Percentiles rank a stretch among this genome's conserved stretches.
phyloP scores from a whole-genome alignment of 352 stramenopile species.

The Pythium phragmitis region DNA sequence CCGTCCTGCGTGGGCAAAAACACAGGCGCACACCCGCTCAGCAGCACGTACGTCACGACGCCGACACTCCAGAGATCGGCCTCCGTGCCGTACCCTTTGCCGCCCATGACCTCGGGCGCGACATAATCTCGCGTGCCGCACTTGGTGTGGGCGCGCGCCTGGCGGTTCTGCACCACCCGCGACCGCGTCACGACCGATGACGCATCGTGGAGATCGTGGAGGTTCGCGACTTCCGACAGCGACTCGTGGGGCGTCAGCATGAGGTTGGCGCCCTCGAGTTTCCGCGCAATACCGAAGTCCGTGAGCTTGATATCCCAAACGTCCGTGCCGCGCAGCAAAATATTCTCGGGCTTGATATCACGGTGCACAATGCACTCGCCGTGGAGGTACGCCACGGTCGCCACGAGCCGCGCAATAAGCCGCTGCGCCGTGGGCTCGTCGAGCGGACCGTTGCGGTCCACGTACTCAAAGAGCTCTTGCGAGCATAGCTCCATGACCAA shows the following conservation, averaged over 20 bases:
- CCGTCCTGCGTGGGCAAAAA: conserved; percentile 63
- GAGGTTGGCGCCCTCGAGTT: conserved; percentile 59
- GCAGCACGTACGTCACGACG: conserved; percentile 89
- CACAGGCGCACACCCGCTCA: conserved; percentile 78
- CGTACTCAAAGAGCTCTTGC: conserved; percentile 82
- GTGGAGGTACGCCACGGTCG: conserved; percentile 84
- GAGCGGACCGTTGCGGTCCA: conserved; percentile 72
- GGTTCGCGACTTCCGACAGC: conserved; percentile 58
- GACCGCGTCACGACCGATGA: conserved; percentile 9
- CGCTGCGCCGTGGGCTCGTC: conserved; percentile 60
- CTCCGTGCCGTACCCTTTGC: conserved; percentile 92
- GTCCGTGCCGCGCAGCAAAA: conserved; percentile 64
- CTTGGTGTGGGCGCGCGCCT: conserved; percentile 75
- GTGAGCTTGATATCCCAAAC: conserved; percentile 79
- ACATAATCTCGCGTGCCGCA: conserved; percentile 85
- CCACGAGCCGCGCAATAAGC: conserved; percentile 72
- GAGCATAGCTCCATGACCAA: conserved; percentile 82
- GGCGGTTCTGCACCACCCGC: conserved; percentile 57
- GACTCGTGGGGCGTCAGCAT: conserved; percentile 73
- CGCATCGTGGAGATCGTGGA: conserved; percentile 35
- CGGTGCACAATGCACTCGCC: conserved; percentile 80
- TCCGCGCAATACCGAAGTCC: conserved; percentile 81
- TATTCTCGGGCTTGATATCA: conserved; percentile 88
- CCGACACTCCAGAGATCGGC: conserved; percentile 94
- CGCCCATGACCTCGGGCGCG: conserved; percentile 80